Evolutionary conservation across 1,284 basidiomycete species (phyloP).

Genomic region (Leccinum laetum): DNA sequence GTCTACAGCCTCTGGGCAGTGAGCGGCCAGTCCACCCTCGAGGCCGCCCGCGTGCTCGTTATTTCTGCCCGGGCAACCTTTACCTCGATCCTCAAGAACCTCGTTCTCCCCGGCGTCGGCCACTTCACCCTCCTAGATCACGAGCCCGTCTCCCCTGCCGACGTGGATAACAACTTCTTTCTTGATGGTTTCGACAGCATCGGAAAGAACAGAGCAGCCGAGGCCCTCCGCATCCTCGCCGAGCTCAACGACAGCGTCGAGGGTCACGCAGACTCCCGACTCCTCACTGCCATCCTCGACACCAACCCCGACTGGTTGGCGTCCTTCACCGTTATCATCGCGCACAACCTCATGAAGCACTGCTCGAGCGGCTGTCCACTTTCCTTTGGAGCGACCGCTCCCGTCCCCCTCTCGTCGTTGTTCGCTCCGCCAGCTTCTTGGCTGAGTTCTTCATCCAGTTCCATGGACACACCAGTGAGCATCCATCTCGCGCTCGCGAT

Average conservation of each 20-base stretch:
- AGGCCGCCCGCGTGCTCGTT: constrained; percentile 82
- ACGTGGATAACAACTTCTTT: constrained; percentile 98
- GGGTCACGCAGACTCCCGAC: constrained; percentile 63
- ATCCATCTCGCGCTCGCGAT: background rate
- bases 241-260: constrained; percentile 92
- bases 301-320: constrained; percentile 50
- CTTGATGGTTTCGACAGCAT: constrained; percentile 75
- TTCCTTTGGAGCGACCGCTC: constrained; percentile 67
- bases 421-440: constrained; percentile 85
- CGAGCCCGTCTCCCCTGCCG: constrained; percentile 60
- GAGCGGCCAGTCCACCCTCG: constrained; percentile 90
- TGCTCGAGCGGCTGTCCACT: constrained; percentile 60
- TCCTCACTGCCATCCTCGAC: constrained; percentile 58
- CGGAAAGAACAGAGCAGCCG: constrained; percentile 78
- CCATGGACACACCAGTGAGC: constrained; percentile 80
- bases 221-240: constrained; percentile 75
- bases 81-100: constrained; percentile 90
- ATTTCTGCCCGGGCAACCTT: constrained; percentile 81
- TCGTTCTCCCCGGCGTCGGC: constrained; percentile 93
- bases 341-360: constrained; percentile 69
- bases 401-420: constrained; percentile 69
- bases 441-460: constrained; percentile 90
- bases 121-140: constrained; percentile 88
- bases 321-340: constrained; percentile 80
- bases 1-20: constrained; percentile 86